Conservation (phyloP, 2,329 filamentous ascomycete species). For the Aaosphaeria pasadenensis region DNA sequence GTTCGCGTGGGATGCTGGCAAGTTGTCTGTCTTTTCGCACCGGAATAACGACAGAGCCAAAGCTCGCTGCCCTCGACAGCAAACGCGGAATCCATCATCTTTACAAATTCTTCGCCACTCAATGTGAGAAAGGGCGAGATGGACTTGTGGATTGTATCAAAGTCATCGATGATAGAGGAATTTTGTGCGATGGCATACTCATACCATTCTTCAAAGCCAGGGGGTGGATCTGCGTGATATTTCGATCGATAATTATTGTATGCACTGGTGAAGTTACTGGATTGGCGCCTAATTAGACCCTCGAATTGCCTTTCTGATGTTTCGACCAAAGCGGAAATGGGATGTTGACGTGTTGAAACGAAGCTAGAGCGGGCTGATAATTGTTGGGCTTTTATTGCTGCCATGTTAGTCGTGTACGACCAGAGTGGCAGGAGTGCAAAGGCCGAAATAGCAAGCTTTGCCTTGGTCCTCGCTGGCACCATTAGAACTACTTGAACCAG, state of each 20-base stretch:
- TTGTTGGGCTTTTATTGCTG: constrained; percentile 9
- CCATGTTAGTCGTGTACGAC: not conserved
- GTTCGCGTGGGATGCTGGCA: constrained; percentile 1
- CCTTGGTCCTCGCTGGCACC: not conserved
- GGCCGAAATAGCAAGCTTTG: not conserved
- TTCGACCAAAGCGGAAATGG: constrained; percentile 6
- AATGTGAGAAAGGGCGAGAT: constrained; percentile 44
- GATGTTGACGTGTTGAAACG: not conserved
- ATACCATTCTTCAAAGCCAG: constrained; percentile 49
- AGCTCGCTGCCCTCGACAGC: constrained; percentile 1
- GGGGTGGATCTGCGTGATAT: constrained; percentile 45
- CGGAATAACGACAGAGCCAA: constrained; percentile 4
- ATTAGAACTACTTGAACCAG: constrained; percentile 1
- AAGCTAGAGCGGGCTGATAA: not conserved
- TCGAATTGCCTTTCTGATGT: constrained; percentile 31
- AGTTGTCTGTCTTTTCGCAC: not conserved
- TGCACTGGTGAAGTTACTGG: constrained; percentile 35
- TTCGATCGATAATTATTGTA: constrained; percentile 43
- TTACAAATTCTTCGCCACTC: constrained; percentile 9
- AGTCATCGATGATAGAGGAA: constrained; percentile 52
- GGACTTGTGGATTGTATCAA: constrained; percentile 42
- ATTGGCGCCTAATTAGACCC: constrained; percentile 35
- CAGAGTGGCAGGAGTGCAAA: not conserved
- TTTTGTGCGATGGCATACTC: constrained; percentile 39
- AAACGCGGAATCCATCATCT: not conserved